Percentiles rank a stretch among this genome's conserved stretches.
Conservation (phyloP, 2,329 filamentous ascomycete species). For the Aspergillus intermedius region DNA sequence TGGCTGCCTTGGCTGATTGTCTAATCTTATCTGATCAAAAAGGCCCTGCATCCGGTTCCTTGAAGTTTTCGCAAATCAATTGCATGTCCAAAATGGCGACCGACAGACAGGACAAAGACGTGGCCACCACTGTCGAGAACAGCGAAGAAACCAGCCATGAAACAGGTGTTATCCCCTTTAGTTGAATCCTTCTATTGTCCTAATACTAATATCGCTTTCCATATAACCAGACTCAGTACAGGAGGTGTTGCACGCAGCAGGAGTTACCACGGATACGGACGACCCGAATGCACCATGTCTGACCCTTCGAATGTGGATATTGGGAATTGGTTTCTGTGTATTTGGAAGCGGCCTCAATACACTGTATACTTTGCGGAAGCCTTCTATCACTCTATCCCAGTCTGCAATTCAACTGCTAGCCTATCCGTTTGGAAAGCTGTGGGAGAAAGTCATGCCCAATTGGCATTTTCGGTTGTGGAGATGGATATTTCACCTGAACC, state of each 20-base stretch:
- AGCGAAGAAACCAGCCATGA: neutral
- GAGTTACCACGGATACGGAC: conserved; percentile 48
- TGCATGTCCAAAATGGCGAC: neutral
- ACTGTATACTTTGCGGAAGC: conserved; percentile 14
- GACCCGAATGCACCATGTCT: conserved; percentile 34
- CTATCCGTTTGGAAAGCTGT: conserved; percentile 16
- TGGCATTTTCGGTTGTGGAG: conserved; percentile 13
- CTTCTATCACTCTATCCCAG: conserved; percentile 20
- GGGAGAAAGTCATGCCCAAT: conserved; percentile 18
- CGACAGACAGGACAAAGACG: neutral
- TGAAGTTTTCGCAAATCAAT: too few relatives aligned
- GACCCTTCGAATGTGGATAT: conserved; percentile 12
- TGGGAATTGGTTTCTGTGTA: conserved; percentile 10
- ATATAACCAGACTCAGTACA: conserved; percentile 3
- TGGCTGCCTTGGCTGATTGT: conserved; percentile 1
- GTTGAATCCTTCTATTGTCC: neutral
- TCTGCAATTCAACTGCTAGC: conserved; percentile 16
- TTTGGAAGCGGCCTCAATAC: conserved; percentile 13
- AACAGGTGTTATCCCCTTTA: neutral
- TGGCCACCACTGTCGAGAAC: neutral
- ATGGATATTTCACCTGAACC: conserved; percentile 18
- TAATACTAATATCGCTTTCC: neutral
- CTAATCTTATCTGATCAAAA: neutral
- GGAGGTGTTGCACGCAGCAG: conserved; percentile 23
- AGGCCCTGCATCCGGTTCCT: neutral